These are phyloP conservation scores for Scopulariopsis brevicaulis DNA, from an alignment of 2,329 filamentous ascomycete species.

Conservation along the genomic window DNA sequence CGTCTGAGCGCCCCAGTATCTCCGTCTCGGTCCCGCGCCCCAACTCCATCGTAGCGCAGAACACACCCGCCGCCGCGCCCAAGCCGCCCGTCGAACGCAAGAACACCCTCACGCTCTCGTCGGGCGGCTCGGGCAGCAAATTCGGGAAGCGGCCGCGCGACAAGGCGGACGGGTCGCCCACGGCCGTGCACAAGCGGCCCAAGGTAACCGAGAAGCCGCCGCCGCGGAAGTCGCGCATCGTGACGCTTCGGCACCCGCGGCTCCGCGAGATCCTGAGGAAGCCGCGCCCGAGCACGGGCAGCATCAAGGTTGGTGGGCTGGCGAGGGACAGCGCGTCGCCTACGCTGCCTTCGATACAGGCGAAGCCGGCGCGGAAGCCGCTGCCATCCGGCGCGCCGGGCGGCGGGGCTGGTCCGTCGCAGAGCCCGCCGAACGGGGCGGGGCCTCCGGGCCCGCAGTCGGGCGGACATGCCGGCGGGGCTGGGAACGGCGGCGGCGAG, in stretches of 20 bases:
- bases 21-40: neutral
- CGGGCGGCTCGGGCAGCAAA: neutral
- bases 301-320: neutral
- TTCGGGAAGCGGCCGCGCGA: constrained; percentile 1
- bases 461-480: constrained; percentile 8
- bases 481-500: neutral
- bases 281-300: neutral
- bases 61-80: neutral
- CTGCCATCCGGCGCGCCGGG: constrained; percentile 16
- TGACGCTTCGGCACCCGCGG: constrained; percentile 1
- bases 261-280: constrained; percentile 4
- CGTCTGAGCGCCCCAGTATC: neutral
- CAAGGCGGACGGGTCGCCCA: neutral
- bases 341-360: constrained; percentile 4
- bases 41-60: neutral
- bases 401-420: neutral
- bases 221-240: constrained; percentile 1
- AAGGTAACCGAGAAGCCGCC: neutral
- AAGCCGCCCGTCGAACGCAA: constrained; percentile 5
- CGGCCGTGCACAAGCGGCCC: neutral
- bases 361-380: constrained; percentile 23
- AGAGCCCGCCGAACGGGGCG: neutral
- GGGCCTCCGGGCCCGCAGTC: constrained; percentile 9
- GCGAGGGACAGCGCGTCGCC: neutral
- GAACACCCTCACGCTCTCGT: constrained; percentile 4